Conservation (phyloP, 2,329 filamentous ascomycete species). For the Pestalotiopsis sp. region DNA sequence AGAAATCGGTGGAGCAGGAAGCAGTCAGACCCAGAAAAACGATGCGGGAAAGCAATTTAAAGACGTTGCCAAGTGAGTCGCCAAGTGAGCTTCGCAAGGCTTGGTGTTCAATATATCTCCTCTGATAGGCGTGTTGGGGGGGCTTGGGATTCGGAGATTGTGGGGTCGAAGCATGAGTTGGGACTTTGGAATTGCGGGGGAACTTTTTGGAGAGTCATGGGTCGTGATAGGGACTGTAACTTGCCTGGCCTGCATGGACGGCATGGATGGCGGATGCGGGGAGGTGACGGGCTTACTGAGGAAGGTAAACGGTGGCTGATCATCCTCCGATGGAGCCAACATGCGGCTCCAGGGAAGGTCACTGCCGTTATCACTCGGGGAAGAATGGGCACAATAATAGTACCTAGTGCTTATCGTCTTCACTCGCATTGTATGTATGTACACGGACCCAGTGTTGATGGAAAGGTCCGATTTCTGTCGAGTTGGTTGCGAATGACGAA, state of each 20-base stretch:
- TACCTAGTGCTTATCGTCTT: background rate
- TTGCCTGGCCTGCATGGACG: background rate
- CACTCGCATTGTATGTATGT: background rate
- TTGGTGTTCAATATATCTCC: background rate
- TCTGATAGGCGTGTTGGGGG: background rate
- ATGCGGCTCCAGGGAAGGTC: background rate
- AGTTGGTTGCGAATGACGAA: background rate
- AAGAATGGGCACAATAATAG: background rate
- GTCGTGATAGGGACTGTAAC: background rate
- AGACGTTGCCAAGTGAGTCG: constrained; percentile 7
- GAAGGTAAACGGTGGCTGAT: background rate
- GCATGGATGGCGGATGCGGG: background rate
- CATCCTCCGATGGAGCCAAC: background rate
- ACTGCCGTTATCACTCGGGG: background rate
- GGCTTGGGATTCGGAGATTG: background rate
- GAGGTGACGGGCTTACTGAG: background rate
- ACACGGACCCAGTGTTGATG: background rate
- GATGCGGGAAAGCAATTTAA: background rate
- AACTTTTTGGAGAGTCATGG: background rate
- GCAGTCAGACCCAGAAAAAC: background rate
- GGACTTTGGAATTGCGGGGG: background rate
- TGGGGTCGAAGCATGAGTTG: background rate
- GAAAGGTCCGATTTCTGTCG: background rate
- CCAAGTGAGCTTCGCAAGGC: constrained; percentile 9
- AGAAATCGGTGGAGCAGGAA: background rate